These are phyloP conservation scores for Phytophthora litchii DNA, from an alignment of 352 stramenopile genomes.

Conservation along the genomic window DNA sequence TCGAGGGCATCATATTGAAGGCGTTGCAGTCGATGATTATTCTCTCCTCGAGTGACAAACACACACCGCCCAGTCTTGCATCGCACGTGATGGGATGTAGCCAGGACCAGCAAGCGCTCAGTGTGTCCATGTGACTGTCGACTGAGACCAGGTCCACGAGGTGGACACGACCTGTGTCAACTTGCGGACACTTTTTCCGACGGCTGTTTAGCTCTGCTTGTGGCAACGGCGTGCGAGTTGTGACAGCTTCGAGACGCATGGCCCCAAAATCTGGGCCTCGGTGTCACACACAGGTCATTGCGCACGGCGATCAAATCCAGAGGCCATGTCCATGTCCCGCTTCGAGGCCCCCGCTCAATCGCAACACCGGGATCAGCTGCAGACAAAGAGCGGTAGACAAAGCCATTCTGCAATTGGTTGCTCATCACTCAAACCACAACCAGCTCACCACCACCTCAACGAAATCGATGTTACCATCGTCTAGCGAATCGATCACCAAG, in stretches of 20 bases:
- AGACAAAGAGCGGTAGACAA: no score
- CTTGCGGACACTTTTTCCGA: conserved; percentile 13
- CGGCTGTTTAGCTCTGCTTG: conserved; percentile 19
- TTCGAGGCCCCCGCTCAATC: conserved; percentile 10
- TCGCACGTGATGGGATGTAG: conserved; percentile 16
- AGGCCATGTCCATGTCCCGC: conserved; percentile 22
- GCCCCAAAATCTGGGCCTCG: conserved; percentile 5
- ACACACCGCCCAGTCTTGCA: conserved; percentile 10
- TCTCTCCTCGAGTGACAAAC: conserved; percentile 12
- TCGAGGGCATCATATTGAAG: conserved; percentile 19
- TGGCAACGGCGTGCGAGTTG: conserved; percentile 17
- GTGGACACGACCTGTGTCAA: conserved; percentile 26
- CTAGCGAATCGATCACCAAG: conserved; percentile 21
- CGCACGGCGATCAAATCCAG: conserved; percentile 26
- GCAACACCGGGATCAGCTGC: conserved; percentile 20
- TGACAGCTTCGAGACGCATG: conserved; percentile 17
- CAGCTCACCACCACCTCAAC: neutral
- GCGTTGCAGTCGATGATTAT: conserved; percentile 7
- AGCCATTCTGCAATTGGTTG: conserved; percentile 36
- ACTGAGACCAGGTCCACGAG: conserved; percentile 3
- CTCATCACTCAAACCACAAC: conserved; percentile 6
- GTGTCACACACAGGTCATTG: conserved; percentile 28
- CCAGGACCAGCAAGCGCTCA: conserved; percentile 6
- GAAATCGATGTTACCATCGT: conserved; percentile 9
- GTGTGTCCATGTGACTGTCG: conserved; percentile 14